Percentiles rank a stretch among this genome's conserved stretches.
These are phyloP conservation scores for Monilinia aucupariae DNA, from an alignment of 2,329 filamentous ascomycete species.

Conservation along the genomic window DNA sequence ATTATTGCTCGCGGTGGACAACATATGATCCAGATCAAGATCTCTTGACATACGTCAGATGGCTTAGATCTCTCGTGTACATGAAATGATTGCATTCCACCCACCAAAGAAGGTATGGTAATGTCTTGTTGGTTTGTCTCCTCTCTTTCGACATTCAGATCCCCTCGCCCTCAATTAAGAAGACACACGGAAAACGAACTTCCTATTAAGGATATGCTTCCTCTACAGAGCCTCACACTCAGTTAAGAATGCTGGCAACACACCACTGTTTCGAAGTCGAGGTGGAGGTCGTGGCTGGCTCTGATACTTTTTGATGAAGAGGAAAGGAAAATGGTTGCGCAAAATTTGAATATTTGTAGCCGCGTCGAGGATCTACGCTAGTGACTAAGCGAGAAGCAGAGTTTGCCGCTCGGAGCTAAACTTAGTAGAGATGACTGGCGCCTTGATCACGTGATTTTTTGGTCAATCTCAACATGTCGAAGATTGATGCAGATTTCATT, in stretches of 20 bases:
- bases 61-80: neutral
- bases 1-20: neutral
- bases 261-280: conserved; percentile 53
- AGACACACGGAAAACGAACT: conserved; percentile 64
- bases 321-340: conserved; percentile 19
- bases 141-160: conserved; percentile 65
- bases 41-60: neutral
- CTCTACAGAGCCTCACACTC: conserved; percentile 60
- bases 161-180: conserved; percentile 68
- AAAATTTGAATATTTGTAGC: conserved; percentile 13
- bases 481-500: neutral
- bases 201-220: conserved; percentile 55
- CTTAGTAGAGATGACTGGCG: neutral
- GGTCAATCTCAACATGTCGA: too few species aligned
- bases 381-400: conserved; percentile 4
- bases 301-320: conserved; percentile 57
- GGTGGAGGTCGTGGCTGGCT: conserved; percentile 66
- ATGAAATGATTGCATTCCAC: neutral
- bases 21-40: neutral
- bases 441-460: neutral
- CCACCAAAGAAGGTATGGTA: neutral
- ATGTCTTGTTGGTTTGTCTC: conserved; percentile 43
- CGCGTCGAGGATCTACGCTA: neutral
- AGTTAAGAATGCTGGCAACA: conserved; percentile 57
- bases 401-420: neutral